These are phyloP conservation scores for Alternaria viburni DNA, from an alignment of 2,329 filamentous ascomycete genomes.

Conservation along the genomic window DNA sequence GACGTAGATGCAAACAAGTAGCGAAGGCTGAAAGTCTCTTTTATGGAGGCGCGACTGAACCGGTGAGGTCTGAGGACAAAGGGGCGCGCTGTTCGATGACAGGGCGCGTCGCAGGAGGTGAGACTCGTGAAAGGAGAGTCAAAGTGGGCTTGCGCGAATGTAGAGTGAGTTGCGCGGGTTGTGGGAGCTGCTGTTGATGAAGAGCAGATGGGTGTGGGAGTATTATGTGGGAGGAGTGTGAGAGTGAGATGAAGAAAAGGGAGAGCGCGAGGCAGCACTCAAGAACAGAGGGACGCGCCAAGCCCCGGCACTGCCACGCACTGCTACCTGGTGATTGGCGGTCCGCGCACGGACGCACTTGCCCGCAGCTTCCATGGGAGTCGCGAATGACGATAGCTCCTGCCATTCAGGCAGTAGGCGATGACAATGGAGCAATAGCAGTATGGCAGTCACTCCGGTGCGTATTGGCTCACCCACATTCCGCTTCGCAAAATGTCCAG, in stretches of 20 bases:
- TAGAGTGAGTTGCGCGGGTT: conserved; percentile 16
- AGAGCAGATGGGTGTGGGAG: conserved; percentile 11
- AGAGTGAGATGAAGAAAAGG: conserved; percentile 17
- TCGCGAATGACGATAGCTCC: conserved; percentile 30
- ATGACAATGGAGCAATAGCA: conserved; percentile 38
- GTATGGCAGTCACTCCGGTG: conserved; percentile 53
- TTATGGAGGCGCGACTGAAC: conserved; percentile 16
- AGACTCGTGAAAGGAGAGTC: conserved; percentile 13
- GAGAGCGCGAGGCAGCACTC: conserved; percentile 20
- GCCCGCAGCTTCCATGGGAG: conserved; percentile 20
- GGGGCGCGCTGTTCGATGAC: conserved; percentile 25
- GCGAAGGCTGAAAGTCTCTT: conserved; percentile 10
- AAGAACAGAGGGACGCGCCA: conserved; percentile 18
- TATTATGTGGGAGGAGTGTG: conserved; percentile 9
- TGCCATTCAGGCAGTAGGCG: conserved; percentile 19
- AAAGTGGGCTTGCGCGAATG: conserved; percentile 20
- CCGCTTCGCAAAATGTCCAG: conserved; percentile 8
- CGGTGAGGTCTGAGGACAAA: conserved; percentile 13
- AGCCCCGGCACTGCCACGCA: conserved; percentile 11
- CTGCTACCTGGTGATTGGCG: conserved; percentile 6
- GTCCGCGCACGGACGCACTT: conserved; percentile 18
- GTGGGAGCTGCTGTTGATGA: conserved; percentile 13
- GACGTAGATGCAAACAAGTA: conserved; percentile 13
- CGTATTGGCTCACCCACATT: conserved; percentile 3
- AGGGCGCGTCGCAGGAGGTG: conserved; percentile 25